A percentile compares a stretch with the other conserved stretches of the same genome.
phyloP scores from a whole-genome alignment of 495 filamentous ascomycete species.

The Stereocaulon alpinum region DNA sequence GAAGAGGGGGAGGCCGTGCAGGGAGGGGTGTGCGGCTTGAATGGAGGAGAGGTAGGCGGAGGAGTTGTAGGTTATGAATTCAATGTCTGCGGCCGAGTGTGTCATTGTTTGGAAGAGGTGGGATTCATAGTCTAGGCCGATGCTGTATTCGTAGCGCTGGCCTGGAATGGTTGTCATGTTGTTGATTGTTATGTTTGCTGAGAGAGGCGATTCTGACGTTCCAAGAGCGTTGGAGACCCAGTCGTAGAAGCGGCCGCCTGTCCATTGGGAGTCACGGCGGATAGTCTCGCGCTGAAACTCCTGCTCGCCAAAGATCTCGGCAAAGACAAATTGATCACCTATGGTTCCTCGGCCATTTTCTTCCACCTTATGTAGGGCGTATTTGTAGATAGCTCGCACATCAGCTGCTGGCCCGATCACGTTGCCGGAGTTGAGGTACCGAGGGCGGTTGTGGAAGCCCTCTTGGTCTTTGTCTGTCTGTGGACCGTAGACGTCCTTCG shows the following conservation, averaged over 20 bases:
- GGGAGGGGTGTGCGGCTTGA: slow-evolving; percentile 36
- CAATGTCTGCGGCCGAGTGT: slow-evolving; percentile 34
- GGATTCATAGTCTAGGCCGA: slow-evolving; percentile 48
- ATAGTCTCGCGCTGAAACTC: slow-evolving; percentile 45
- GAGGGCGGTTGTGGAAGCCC: slow-evolving; percentile 40
- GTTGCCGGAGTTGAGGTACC: slow-evolving; percentile 42
- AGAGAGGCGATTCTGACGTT: slow-evolving; percentile 32
- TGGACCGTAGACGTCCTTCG: slow-evolving; percentile 47
- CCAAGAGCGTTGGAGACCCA: slow-evolving; percentile 36
- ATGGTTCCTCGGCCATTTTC: slow-evolving; percentile 27
- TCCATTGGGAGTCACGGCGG: slow-evolving; percentile 29
- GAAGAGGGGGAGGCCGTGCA: slow-evolving; percentile 35
- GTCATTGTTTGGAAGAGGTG: slow-evolving; percentile 44
- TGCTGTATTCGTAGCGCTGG: slow-evolving; percentile 45
- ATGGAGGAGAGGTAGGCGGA: slow-evolving; percentile 31
- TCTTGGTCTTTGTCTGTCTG: slow-evolving; percentile 38
- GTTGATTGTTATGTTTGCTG: slow-evolving; percentile 37
- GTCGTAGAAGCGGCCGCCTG: slow-evolving; percentile 32
- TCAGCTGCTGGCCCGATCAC: slow-evolving; percentile 44
- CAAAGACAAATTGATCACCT: slow-evolving; percentile 42
- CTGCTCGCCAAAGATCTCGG: slow-evolving; percentile 48
- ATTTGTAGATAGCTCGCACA: slow-evolving; percentile 41
- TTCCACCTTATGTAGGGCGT: slow-evolving; percentile 35
- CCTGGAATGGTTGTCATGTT: slow-evolving; percentile 31
- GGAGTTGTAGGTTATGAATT: slow-evolving; percentile 40